Evolutionary conservation across 345 rosid species (phyloP).

Genomic region (Ceriops tagal): DNA sequence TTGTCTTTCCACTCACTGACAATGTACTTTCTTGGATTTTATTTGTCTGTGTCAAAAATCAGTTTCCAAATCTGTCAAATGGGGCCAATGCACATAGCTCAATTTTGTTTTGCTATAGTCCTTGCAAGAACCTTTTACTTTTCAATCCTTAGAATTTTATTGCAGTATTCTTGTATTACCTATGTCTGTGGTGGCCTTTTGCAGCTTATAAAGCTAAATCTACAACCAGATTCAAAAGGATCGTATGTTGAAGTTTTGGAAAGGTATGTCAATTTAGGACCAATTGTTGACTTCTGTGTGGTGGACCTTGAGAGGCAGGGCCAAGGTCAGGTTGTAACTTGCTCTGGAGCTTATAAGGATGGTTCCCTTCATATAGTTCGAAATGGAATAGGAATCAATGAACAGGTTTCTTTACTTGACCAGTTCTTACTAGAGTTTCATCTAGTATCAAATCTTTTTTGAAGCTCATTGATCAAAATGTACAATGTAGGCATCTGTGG

Average conservation of each 20-base stretch:
- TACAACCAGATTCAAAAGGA: slow-evolving; percentile 84
- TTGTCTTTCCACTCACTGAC: not conserved
- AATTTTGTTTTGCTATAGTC: no score
- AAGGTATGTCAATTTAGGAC: slow-evolving; percentile 87
- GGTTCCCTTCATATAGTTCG: slow-evolving; percentile 96
- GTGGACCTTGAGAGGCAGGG: slow-evolving; percentile 99
- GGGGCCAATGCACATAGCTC: not conserved
- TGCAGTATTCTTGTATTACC: not conserved
- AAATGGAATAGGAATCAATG: slow-evolving; percentile 96
- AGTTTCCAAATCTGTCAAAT: not conserved
- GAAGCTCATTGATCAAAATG: slow-evolving; percentile 13
- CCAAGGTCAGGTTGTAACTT: slow-evolving; percentile 96
- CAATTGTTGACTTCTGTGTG: slow-evolving; percentile 87
- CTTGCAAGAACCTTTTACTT: not conserved
- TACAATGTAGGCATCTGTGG: slow-evolving; percentile 73
- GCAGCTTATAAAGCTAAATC: slow-evolving; percentile 83
- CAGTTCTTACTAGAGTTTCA: not conserved
- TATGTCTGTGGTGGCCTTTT: slow-evolving; percentile 14
- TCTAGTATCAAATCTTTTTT: slow-evolving; percentile 12
- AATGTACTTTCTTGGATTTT: not conserved
- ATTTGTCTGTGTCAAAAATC: not conserved
- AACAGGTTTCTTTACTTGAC: slow-evolving; percentile 53
- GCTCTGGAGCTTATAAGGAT: slow-evolving; percentile 96
- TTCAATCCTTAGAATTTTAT: slow-evolving; percentile 5
- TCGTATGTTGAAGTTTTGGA: slow-evolving; percentile 87